Base-by-base conservation (phyloP, 2,329 filamentous ascomycete species). In the Colletotrichum paranaense region DNA sequence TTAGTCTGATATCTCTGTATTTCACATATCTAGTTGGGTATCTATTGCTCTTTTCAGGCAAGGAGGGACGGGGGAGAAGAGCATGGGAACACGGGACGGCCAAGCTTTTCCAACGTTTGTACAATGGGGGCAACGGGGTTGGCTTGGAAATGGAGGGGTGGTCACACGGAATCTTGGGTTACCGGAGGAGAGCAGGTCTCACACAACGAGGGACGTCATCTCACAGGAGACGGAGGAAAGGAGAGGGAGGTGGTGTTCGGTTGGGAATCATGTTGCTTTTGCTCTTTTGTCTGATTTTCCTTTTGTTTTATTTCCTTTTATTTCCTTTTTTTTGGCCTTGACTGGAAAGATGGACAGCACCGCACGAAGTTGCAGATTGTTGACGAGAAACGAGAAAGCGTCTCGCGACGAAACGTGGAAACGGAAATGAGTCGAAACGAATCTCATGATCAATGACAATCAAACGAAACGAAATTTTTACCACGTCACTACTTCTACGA, bases 11-110 rank as follows among this genome's bases (percentile, higher is more conserved):
- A 68, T 74, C 46, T 53, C 30, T 64, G 35, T 74, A 68, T 74
- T 74, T 63, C 58, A 71, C 67, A 67, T 74, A 67, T 69, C 69
- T 53, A 68, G 55, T 77, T 75, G 78, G 70, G 76, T 77, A 77
- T 75, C 68, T 75, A 67, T 65, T 74, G 62, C 67, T 69, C 68
- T 74, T 77, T 78, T 59, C 46, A 57, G 46, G 52, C 64, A 35
- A 53, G 56, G 59, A 28, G 60, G 56, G 30, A 55, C 35, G 24
- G 16, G 46, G 72, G 46, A 49, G 56, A 30, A 42, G 26, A 46
- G 30, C 35, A 38, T 52, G 64, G 68, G 55, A 65, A 67, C 60
- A 67, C 56, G 57, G 62, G 55, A 74, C 68, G 68, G 59, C 46
- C 56, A 46, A 60, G 35, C 59, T 58, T 58, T 70, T 65, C 49